These are phyloP conservation scores for Agrocybe praecox DNA, from an alignment of 768 basidiomycete genomes.

Conservation along the genomic window DNA sequence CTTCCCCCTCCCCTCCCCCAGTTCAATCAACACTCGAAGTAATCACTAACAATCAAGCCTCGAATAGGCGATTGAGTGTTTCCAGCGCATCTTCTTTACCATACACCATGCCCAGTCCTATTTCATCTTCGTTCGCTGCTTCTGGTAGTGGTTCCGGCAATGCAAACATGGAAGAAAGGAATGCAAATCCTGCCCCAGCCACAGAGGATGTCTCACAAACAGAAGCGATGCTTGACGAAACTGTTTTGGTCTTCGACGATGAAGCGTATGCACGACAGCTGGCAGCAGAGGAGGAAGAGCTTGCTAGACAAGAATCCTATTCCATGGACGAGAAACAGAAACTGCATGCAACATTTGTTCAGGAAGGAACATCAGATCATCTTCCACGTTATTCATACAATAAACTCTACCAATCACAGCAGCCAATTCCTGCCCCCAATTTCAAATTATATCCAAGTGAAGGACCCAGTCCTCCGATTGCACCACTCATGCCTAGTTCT, in stretches of 20 bases:
- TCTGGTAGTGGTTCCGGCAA: not conserved
- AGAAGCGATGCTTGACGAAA: not conserved
- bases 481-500: too few relatives aligned
- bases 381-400: not conserved
- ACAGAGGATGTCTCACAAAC: not conserved
- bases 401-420: not conserved
- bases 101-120: slow-evolving; percentile 14
- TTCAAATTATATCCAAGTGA: too few relatives aligned
- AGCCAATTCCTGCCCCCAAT: too few relatives aligned
- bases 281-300: slow-evolving; percentile 40
- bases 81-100: slow-evolving; percentile 21
- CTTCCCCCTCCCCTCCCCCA: too few relatives aligned
- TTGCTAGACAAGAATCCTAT: slow-evolving; percentile 16
- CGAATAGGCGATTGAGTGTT: slow-evolving; percentile 12
- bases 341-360: not conserved
- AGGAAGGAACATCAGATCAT: not conserved
- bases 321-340: slow-evolving; percentile 14
- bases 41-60: too few relatives aligned
- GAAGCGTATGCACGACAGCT: slow-evolving; percentile 45
- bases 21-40: not conserved
- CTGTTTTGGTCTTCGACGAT: slow-evolving; percentile 36
- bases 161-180: not conserved
- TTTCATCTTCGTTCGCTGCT: not conserved
- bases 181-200: not conserved
- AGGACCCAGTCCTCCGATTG: too few relatives aligned